Evolutionary conservation across 2,329 filamentous ascomycete genomes (phyloP).

Genomic region (Plenodomus lindquistii): DNA sequence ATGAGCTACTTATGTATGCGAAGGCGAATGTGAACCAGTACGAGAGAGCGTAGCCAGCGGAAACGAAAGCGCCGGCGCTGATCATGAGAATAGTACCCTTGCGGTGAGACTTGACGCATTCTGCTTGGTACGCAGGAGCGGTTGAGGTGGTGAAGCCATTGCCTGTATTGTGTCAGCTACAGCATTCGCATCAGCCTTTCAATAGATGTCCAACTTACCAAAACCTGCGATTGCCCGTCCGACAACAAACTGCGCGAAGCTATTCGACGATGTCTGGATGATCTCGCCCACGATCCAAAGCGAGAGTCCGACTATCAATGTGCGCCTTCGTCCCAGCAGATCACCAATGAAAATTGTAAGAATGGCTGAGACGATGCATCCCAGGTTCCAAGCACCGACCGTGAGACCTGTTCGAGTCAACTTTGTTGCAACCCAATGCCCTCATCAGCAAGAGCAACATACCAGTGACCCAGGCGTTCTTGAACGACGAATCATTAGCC

Average conservation of each 20-base stretch:
- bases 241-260: slow-evolving; percentile 55
- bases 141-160: slow-evolving; percentile 59
- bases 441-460: background rate
- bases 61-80: slow-evolving; percentile 55
- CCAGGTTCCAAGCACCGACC: slow-evolving; percentile 47
- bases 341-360: slow-evolving; percentile 56
- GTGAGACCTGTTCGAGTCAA: slow-evolving; percentile 24
- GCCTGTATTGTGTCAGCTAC: slow-evolving; percentile 30
- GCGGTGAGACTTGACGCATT: slow-evolving; percentile 49
- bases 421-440: background rate
- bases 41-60: slow-evolving; percentile 53
- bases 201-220: slow-evolving; percentile 42
- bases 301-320: slow-evolving; percentile 53
- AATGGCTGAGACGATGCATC: slow-evolving; percentile 62
- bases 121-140: slow-evolving; percentile 58
- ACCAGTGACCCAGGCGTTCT: slow-evolving; percentile 33
- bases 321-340: slow-evolving; percentile 53
- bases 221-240: slow-evolving; percentile 55
- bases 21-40: slow-evolving; percentile 61
- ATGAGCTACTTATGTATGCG: slow-evolving; percentile 46
- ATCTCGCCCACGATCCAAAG: slow-evolving; percentile 56
- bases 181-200: slow-evolving; percentile 3
- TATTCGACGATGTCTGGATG: slow-evolving; percentile 53
- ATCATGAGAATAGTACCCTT: slow-evolving; percentile 55
- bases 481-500: slow-evolving; percentile 20